phyloP scores from a whole-genome alignment of 2,329 filamentous ascomycete species.

The Elsinoe batatas region DNA sequence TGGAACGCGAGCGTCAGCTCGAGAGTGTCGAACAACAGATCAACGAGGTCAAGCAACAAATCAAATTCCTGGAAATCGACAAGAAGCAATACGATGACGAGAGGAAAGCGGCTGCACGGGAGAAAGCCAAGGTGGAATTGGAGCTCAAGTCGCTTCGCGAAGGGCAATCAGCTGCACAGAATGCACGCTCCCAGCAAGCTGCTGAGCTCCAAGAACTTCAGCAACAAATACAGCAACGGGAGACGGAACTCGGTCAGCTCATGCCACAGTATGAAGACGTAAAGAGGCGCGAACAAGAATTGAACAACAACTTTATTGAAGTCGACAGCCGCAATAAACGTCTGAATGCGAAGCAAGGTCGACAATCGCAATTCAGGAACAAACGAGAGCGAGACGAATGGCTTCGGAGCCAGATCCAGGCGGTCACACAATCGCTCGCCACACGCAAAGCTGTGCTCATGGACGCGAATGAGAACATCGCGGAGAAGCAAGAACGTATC shows the following conservation, averaged over 20 bases:
- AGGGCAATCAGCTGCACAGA: constrained; percentile 67
- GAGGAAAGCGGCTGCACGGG: constrained; percentile 67
- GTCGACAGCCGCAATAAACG: constrained; percentile 66
- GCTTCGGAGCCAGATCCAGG: constrained; percentile 69
- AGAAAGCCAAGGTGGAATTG: constrained; percentile 75
- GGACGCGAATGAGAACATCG: constrained; percentile 75
- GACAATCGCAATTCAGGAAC: constrained; percentile 75
- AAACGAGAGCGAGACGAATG: constrained; percentile 82
- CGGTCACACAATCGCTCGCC: constrained; percentile 65
- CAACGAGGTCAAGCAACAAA: constrained; percentile 66
- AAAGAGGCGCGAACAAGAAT: constrained; percentile 60
- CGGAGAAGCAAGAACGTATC: constrained; percentile 61
- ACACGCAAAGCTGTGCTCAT: constrained; percentile 76
- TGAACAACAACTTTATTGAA: constrained; percentile 63
- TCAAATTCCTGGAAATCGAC: constrained; percentile 77
- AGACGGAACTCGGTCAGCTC: constrained; percentile 65
- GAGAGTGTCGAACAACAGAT: constrained; percentile 69
- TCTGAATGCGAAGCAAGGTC: constrained; percentile 84
- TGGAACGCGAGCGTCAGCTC: constrained; percentile 70
- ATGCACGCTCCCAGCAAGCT: constrained; percentile 61
- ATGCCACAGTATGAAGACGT: constrained; percentile 65
- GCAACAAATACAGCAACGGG: constrained; percentile 62
- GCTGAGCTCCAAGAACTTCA: constrained; percentile 63
- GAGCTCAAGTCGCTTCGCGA: constrained; percentile 75
- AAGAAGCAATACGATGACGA: constrained; percentile 83